These are phyloP conservation scores for Puccinia hordei DNA, from an alignment of 1,284 basidiomycete genomes.

Conservation along the genomic window DNA sequence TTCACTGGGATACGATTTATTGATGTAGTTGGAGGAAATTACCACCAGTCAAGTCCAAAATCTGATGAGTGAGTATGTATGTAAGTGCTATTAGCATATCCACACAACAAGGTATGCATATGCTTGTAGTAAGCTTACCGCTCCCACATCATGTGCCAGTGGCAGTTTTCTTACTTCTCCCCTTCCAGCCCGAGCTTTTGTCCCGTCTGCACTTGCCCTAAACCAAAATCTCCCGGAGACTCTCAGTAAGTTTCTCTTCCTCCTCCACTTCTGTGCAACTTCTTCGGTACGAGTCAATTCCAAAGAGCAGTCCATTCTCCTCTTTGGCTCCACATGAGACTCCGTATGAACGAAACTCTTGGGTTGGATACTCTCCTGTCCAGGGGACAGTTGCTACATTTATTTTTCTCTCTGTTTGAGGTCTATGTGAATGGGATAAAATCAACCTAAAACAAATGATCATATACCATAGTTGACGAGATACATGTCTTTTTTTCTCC, in stretches of 20 bases:
- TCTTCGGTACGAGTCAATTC: neutral
- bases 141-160: too few species aligned
- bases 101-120: neutral
- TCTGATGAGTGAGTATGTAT: too few species aligned
- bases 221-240: too few species aligned
- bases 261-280: neutral
- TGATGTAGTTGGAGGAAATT: too few species aligned
- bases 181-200: too few species aligned
- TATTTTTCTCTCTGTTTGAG: slow-evolving; percentile 36
- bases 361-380: neutral
- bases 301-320: neutral
- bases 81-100: neutral
- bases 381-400: slow-evolving; percentile 1
- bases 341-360: neutral
- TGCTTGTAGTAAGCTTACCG: slow-evolving; percentile 14
- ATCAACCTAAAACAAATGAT: neutral
- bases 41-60: too few species aligned
- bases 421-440: slow-evolving; percentile 10
- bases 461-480: slow-evolving; percentile 35
- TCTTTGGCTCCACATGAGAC: neutral
- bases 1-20: neutral
- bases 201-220: too few species aligned
- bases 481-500: neutral
- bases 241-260: neutral
- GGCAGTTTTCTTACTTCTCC: too few species aligned